Base-by-base conservation (phyloP, 108 stramenopile genomes). In the Cyclostephanos invisitatus region DNA sequence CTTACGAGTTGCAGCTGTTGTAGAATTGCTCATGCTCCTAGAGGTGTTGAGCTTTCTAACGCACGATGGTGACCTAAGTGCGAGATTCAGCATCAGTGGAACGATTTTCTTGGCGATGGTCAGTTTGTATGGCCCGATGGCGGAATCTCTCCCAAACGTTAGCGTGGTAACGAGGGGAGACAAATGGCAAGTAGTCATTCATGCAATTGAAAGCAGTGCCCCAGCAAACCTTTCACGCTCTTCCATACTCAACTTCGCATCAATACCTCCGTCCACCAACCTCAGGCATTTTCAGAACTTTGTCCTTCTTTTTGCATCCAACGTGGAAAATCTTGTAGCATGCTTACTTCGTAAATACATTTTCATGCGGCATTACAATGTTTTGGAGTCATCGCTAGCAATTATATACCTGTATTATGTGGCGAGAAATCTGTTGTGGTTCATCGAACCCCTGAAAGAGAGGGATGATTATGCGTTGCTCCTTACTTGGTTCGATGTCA, bases 91-190 rank as follows among this genome's bases (percentile, higher is more conserved):
- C 25, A 65, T 78, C 17, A 71, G 70, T 28, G 77, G 77, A 40
- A 78, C 77, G 59, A 71, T 78, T 40, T 78, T 71, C 44, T 67
- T 78, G 70, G 77, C 77, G 3, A 70, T 78, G 64, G 77, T 78
- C 61, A 66, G 70, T 29, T 65, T 78, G 47, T 78, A 78, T 44
- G 77, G 77, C 29, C 77, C 77, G 7, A 78, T 78, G 77, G 77
- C 77, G 0, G 77, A 78, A 47, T 64, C 77, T 42, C 44, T 78
- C 24, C 77, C 77, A 42, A 78, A 78, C 40, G 77, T 78, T 54
- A 63, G 61, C 6, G 77, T 78, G 36, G 77, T 78, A 1, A 78
- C 77, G 36, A 38, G 77, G 35, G 77, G 66, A 47, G 77, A 78
- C 7, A 78, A 78, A 71, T 78, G 77, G 77, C 71, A 46, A 51